A percentile compares a stretch with the other conserved stretches of the same genome.
phyloP scores from a whole-genome alignment of 257 asterid genomes.

The Striga asiatica region DNA sequence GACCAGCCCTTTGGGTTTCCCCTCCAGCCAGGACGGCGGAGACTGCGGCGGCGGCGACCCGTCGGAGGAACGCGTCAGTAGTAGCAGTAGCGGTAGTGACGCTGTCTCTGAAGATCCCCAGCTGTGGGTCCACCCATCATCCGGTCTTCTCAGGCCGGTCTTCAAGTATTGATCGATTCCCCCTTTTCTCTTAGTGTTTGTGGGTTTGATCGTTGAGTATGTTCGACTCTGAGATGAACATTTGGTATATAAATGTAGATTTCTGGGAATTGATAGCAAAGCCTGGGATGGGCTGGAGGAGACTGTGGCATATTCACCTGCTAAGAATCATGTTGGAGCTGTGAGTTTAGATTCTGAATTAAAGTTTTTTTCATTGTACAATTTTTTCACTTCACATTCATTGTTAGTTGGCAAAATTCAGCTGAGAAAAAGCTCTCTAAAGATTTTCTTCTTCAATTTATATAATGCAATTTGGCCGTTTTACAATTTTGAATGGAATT shows the following conservation, averaged over 20 bases:
- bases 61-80: slow-evolving; percentile 47
- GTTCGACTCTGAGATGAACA: background rate
- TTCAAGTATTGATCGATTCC: slow-evolving; percentile 38
- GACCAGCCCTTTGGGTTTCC: slow-evolving; percentile 57
- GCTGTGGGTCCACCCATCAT: slow-evolving; percentile 62
- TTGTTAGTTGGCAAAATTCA: no score
- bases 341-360: no score
- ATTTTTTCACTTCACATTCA: no score
- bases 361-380: no score
- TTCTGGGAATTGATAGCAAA: slow-evolving; percentile 51
- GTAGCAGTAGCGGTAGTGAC: slow-evolving; percentile 66
- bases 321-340: slow-evolving; percentile 72
- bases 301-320: slow-evolving; percentile 51
- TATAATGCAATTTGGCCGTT: no score
- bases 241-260: slow-evolving; percentile 28
- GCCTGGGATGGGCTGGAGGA: slow-evolving; percentile 83
- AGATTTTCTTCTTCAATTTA: no score
- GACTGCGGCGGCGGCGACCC: slow-evolving; percentile 20
- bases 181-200: background rate
- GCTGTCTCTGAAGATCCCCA: slow-evolving; percentile 57
- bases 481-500: background rate
- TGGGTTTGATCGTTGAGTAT: background rate
- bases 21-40: slow-evolving; percentile 26
- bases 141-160: slow-evolving; percentile 65
- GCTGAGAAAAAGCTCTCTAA: no score